Conservation (phyloP, 2,329 filamentous ascomycete species). For the Coniosporium tulheliwenetii region DNA sequence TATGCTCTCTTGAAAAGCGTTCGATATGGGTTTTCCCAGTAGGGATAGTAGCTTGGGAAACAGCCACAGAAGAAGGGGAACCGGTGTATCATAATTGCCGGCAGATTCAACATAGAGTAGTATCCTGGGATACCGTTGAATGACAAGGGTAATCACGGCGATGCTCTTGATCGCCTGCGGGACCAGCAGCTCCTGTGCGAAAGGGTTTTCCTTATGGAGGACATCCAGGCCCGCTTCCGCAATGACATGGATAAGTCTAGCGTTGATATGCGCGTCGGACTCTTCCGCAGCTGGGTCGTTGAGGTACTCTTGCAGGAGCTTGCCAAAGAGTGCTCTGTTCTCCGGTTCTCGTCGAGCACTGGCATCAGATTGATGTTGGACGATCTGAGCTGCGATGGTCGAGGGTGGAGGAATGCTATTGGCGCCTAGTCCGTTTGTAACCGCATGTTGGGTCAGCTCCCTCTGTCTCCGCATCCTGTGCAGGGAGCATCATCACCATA, state of each 20-base stretch:
- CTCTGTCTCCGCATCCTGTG: too few relatives aligned
- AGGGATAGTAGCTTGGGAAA: slow-evolving; percentile 36
- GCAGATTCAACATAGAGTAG: slow-evolving; percentile 27
- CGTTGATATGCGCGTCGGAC: slow-evolving; percentile 60
- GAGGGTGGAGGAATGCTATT: slow-evolving; percentile 41
- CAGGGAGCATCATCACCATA: too few relatives aligned
- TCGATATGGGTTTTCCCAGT: slow-evolving; percentile 23
- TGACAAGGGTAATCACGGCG: slow-evolving; percentile 43
- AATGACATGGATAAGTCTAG: slow-evolving; percentile 74
- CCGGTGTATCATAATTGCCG: slow-evolving; percentile 18
- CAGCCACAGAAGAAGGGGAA: slow-evolving; percentile 37
- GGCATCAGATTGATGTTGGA: slow-evolving; percentile 59
- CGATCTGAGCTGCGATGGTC: slow-evolving; percentile 75
- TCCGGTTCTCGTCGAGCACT: slow-evolving; percentile 45
- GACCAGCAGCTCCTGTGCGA: slow-evolving; percentile 40
- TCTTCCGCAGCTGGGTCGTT: slow-evolving; percentile 33
- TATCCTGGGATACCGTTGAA: slow-evolving; percentile 60
- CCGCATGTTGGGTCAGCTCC: not conserved
- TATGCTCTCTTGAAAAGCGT: slow-evolving; percentile 22
- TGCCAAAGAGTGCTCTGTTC: slow-evolving; percentile 59
- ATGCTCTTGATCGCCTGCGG: slow-evolving; percentile 56
- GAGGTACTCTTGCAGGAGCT: slow-evolving; percentile 51
- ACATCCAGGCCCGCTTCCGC: slow-evolving; percentile 62
- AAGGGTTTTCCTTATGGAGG: slow-evolving; percentile 52
- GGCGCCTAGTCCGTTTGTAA: not conserved